Evolutionary conservation across 2,329 filamentous ascomycete genomes (phyloP).

Genomic region (Myriosclerotinia curreyana): DNA sequence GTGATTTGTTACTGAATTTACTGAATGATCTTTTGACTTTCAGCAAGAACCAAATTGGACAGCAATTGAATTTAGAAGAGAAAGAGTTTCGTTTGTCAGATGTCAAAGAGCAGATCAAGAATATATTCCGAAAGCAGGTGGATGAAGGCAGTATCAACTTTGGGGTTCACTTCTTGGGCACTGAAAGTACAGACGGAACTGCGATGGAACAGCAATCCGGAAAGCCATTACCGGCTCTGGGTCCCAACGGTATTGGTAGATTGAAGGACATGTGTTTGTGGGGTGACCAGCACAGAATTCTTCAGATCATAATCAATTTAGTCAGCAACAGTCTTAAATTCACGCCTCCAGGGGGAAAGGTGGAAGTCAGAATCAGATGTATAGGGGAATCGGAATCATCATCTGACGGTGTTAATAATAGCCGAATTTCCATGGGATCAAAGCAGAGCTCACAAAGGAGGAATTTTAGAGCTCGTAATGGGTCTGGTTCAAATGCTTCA

Average conservation of each 20-base stretch:
- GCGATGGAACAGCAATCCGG: conserved; percentile 25
- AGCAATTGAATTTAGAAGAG: conserved; percentile 77
- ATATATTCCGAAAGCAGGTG: conserved; percentile 85
- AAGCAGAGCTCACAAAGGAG: conserved; percentile 35
- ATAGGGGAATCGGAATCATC: conserved; percentile 51
- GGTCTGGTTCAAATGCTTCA: conserved; percentile 45
- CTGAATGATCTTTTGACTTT: conserved; percentile 89
- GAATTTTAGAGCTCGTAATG: conserved; percentile 27
- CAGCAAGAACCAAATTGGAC: conserved; percentile 91
- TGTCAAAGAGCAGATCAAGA: conserved; percentile 71
- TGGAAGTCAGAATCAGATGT: conserved; percentile 74
- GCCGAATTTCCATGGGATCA: conserved; percentile 32
- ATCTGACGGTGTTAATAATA: conserved; percentile 25
- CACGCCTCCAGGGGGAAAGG: conserved; percentile 71
- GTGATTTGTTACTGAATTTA: conserved; percentile 78
- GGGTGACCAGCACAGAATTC: conserved; percentile 87
- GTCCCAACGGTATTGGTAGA: conserved; percentile 63
- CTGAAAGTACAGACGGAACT: conserved; percentile 40
- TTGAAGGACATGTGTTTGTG: conserved; percentile 81
- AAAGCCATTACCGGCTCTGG: conserved; percentile 53
- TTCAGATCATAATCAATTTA: conserved; percentile 91
- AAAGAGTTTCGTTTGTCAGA: conserved; percentile 84
- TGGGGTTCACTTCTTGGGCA: conserved; percentile 65
- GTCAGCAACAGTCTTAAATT: conserved; percentile 93
- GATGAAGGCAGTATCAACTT: conserved; percentile 75